Conservation (phyloP, 352 stramenopile genomes). For the Pseudoperonospora humuli region DNA sequence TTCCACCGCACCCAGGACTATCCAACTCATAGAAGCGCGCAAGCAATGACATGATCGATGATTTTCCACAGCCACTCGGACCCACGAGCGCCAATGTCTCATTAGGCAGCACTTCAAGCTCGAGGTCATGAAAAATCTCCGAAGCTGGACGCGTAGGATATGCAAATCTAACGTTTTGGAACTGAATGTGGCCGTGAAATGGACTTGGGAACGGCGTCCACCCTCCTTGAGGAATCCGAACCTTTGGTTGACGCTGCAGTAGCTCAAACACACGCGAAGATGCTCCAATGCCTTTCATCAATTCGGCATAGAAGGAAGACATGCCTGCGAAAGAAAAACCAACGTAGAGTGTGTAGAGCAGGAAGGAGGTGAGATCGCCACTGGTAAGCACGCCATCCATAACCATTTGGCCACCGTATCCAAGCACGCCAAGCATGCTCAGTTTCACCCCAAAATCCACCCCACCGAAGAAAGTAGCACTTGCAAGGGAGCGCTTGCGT, state of each 20-base stretch:
- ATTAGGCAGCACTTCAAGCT: conserved; percentile 48
- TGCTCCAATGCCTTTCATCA: conserved; percentile 87
- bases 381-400: conserved; percentile 73
- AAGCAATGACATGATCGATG: conserved; percentile 58
- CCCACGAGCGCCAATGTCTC: conserved; percentile 74
- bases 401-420: conserved; percentile 90
- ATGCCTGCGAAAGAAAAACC: conserved; percentile 84
- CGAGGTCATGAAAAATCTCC: conserved; percentile 40
- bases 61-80: conserved; percentile 63
- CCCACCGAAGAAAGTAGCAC: conserved; percentile 75
- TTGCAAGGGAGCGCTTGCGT: conserved; percentile 67
- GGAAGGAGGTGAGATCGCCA: conserved; percentile 89
- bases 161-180: conserved; percentile 78
- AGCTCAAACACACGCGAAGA: conserved; percentile 88
- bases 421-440: conserved; percentile 85
- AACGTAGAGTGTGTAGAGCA: conserved; percentile 91
- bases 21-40: conserved; percentile 73
- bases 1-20: conserved; percentile 31
- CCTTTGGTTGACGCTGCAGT: conserved; percentile 70
- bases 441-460: conserved; percentile 84
- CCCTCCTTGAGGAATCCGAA: conserved; percentile 30
- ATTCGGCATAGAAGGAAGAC: conserved; percentile 88
- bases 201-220: conserved; percentile 24
- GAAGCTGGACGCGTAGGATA: conserved; percentile 59
- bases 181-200: conserved; percentile 52